Base-by-base conservation (phyloP, 257 asterid species). In the Avicennia marina region DNA sequence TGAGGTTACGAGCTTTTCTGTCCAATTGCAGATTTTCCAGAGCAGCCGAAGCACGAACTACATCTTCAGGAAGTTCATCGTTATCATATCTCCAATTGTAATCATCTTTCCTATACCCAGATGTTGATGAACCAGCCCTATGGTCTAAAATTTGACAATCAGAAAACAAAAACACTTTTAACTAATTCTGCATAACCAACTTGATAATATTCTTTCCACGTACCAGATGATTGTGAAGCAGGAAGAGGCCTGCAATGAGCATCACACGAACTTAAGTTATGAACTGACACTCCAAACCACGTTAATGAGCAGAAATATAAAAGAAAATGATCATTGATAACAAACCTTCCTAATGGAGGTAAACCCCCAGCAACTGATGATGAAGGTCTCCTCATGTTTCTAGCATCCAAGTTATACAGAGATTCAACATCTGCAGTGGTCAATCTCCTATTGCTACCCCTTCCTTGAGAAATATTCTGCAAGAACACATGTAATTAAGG, bases 21-120 rank as follows among this genome's bases (percentile, higher is more conserved):
- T 93, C 97, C 76, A 93, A 66, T 71, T 93, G 97, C 75, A 93
- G 86, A 79, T 86, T 93, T 74, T 93, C 97, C 75, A 89, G 66
- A 19, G 97, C 96, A 72, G 96, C 69, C 26, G 99, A 82, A 31
- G 96, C 85, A 47, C 81, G 91, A 41, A 62, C 76, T 52, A 86
- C 88, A 34, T 93, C 96, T 53, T 84, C 94, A 13, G 95, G 72
- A 59, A 76, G 74, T 40, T 89, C 96, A 38, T 84, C 95, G 17
- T 72, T 78, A 17, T 84, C 94, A 56, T 86, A 82, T 75, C 96
- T 82, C 97, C 94, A 84, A 47, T 69, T 86, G 72, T 82, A 86
- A 32, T 93, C 99, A 0, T 86, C 99, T 76, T 86, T 89, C 81
- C 96, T 79, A 64, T 89, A 84, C 41, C 95, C 95, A 52, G 96